phyloP scores from a whole-genome alignment of 345 rosid genomes.

The Pistacia vera region DNA sequence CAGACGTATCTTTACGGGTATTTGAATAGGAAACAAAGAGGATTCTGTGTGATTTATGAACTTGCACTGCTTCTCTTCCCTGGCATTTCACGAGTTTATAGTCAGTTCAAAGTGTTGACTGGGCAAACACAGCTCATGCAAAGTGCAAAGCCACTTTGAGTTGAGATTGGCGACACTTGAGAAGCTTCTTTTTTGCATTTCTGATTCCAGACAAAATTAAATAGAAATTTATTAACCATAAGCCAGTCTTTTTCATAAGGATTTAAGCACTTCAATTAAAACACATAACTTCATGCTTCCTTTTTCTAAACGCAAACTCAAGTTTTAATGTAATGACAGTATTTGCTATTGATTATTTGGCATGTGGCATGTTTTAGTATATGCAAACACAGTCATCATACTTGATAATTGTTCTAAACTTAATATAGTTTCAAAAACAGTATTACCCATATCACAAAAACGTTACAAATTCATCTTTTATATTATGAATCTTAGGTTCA shows the following conservation, averaged over 20 bases:
- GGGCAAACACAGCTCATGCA: slow-evolving; percentile 21
- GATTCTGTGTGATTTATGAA: background rate
- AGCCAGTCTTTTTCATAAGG: background rate
- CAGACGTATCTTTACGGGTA: background rate
- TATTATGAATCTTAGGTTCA: too few species aligned
- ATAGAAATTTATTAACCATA: background rate
- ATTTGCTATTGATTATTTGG: background rate
- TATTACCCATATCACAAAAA: too few species aligned
- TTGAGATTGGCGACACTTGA: background rate
- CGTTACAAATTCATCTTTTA: too few species aligned
- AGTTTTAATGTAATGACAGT: background rate
- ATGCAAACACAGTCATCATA: background rate
- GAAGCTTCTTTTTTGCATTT: background rate
- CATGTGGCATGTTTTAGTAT: background rate
- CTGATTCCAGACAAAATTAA: background rate
- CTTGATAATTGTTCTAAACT: background rate
- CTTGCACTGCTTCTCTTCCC: slow-evolving; percentile 6
- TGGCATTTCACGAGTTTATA: background rate
- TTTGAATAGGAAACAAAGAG: background rate
- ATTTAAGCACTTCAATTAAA: background rate
- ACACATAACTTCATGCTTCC: background rate
- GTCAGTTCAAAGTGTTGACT: slow-evolving; percentile 17
- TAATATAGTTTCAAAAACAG: too few species aligned
- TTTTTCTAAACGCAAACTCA: slow-evolving; percentile 21
- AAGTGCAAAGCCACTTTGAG: slow-evolving; percentile 5